phyloP scores from a whole-genome alignment of 495 filamentous ascomycete species.

The Sporormia fimetaria region DNA sequence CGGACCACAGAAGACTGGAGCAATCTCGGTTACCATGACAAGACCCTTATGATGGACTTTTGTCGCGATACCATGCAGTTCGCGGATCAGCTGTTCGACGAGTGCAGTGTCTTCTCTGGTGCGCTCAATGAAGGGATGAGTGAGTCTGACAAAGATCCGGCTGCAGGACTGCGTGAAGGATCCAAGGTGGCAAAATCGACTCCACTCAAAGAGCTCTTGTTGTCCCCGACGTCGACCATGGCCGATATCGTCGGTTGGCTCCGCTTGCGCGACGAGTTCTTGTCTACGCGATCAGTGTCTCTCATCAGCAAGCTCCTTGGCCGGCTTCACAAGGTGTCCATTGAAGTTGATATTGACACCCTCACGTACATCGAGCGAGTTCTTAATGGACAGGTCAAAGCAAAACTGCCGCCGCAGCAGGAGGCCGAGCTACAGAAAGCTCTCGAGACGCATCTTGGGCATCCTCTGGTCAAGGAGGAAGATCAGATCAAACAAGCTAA shows the following conservation, averaged over 20 bases:
- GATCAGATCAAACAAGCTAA: conserved; percentile 17
- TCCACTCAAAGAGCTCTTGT: conserved; percentile 41
- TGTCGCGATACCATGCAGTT: conserved; percentile 89
- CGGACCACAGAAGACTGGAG: conserved; percentile 70
- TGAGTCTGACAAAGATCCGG: conserved; percentile 26
- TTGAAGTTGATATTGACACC: conserved; percentile 52
- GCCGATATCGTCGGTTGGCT: conserved; percentile 68
- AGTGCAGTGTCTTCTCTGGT: conserved; percentile 66
- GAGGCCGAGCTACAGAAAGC: conserved; percentile 72
- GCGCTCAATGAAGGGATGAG: conserved; percentile 43
- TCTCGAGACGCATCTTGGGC: conserved; percentile 62
- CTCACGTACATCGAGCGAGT: conserved; percentile 50
- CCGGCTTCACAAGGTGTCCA: conserved; percentile 56
- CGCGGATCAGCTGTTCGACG: conserved; percentile 70
- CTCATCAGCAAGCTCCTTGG: conserved; percentile 60
- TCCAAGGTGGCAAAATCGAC: too few species aligned
- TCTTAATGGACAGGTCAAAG: conserved; percentile 48
- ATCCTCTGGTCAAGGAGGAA: conserved; percentile 37
- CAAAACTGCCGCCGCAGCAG: conserved; percentile 62
- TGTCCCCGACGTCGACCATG: conserved; percentile 52
- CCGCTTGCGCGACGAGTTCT: conserved; percentile 68
- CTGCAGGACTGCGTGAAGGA: too few species aligned
- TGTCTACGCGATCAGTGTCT: conserved; percentile 61
- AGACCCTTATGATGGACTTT: conserved; percentile 73
- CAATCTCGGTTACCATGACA: conserved; percentile 49